Conservation (phyloP, 129 eudicot genomes). For the Artemisia annua region DNA sequence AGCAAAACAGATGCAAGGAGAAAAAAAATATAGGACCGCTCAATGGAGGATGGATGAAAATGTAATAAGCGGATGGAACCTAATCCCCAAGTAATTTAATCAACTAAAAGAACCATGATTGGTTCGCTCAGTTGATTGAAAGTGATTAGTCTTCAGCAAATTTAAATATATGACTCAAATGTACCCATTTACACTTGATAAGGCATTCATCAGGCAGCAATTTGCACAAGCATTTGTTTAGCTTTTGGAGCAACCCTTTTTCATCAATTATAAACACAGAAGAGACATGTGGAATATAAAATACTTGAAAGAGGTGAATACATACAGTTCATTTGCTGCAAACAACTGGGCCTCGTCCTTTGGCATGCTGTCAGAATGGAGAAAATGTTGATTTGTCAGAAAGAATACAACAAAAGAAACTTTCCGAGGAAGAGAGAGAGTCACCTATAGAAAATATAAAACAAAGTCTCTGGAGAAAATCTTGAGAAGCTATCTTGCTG, state of each 20-base stretch:
- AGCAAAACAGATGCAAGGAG: neutral
- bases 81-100: neutral
- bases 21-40: neutral
- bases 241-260: too few relatives aligned
- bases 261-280: too few relatives aligned
- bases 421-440: neutral
- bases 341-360: slow-evolving; percentile 87
- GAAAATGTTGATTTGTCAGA: slow-evolving; percentile 13
- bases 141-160: neutral
- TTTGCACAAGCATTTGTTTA: too few relatives aligned
- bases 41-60: neutral
- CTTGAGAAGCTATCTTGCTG: slow-evolving; percentile 73
- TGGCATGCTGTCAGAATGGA: slow-evolving; percentile 79
- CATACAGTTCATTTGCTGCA: slow-evolving; percentile 95
- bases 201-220: too few relatives aligned
- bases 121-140: neutral
- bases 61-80: neutral
- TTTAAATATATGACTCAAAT: neutral
- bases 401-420: slow-evolving; percentile 4
- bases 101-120: neutral
- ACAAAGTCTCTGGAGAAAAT: slow-evolving; percentile 66
- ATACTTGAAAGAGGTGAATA: slow-evolving; percentile 14
- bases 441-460: slow-evolving; percentile 90
- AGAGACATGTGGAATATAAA: neutral
- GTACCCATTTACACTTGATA: neutral